These are phyloP conservation scores for Friedmanniomyces endolithicus DNA, from an alignment of 495 filamentous ascomycete species.

Conservation along the genomic window DNA sequence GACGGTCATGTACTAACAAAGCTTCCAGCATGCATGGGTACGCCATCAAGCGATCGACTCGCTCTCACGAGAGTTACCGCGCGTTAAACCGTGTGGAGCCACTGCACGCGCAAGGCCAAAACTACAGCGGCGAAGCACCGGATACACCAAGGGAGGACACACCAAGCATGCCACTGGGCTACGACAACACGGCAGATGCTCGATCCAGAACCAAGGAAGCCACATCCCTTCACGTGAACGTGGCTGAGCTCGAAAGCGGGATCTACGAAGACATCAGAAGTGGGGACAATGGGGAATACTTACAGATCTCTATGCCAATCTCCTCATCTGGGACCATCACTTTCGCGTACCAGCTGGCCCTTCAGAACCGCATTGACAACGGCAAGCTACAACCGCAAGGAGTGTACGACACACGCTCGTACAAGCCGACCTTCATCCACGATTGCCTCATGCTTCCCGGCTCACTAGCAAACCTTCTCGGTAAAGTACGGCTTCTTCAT, in stretches of 20 bases:
- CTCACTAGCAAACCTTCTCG: constrained; percentile 10
- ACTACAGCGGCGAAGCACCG: neutral
- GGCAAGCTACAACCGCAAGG: neutral
- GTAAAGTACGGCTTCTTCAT: constrained; percentile 4
- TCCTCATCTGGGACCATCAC: neutral
- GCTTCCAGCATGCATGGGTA: constrained; percentile 2
- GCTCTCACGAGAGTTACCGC: neutral
- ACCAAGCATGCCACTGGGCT: neutral
- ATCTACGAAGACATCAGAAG: neutral
- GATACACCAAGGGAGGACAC: neutral
- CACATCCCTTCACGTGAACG: neutral
- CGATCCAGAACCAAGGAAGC: neutral
- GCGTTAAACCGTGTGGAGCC: neutral
- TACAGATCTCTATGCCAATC: constrained; percentile 1
- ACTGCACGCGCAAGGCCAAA: neutral
- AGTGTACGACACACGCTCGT: constrained; percentile 11
- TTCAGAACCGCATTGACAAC: constrained; percentile 8
- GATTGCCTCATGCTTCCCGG: constrained; percentile 18
- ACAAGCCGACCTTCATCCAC: constrained; percentile 19
- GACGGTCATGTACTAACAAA: too few relatives aligned
- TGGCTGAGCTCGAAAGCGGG: neutral
- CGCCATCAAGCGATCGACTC: neutral
- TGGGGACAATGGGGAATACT: neutral
- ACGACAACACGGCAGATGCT: constrained; percentile 2
- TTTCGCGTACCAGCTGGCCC: constrained; percentile 6